phyloP scores from a whole-genome alignment of 768 basidiomycete species.

The Lactifluus volemus region DNA sequence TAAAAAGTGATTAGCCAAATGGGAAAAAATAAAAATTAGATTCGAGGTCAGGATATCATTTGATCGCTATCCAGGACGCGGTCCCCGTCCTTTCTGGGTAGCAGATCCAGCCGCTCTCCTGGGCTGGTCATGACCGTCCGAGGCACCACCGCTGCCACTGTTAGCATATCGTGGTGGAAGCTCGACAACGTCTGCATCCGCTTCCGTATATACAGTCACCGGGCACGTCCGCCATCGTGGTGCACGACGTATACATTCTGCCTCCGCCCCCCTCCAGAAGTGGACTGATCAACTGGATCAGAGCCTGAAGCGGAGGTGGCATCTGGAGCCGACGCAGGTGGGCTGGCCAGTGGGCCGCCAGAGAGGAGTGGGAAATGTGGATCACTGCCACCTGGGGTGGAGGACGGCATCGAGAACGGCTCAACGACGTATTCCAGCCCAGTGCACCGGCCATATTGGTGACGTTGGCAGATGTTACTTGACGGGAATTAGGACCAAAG shows the following conservation, averaged over 20 bases:
- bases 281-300: background rate
- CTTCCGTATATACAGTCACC: constrained; percentile 47
- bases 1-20: background rate
- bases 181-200: constrained; percentile 51
- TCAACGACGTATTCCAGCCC: constrained; percentile 16
- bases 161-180: constrained; percentile 44
- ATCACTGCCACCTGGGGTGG: background rate
- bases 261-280: background rate
- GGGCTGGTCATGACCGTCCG: background rate
- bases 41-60: background rate
- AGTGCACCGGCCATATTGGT: background rate
- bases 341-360: background rate
- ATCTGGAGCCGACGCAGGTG: background rate
- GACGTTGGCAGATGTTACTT: background rate
- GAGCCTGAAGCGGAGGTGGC: constrained; percentile 8
- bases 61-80: background rate
- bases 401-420: constrained; percentile 15
- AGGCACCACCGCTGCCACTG: background rate
- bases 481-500: background rate
- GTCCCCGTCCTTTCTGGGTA: constrained; percentile 9
- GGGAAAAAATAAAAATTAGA: background rate
- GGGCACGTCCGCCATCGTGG: constrained; percentile 52
- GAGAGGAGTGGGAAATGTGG: constrained; percentile 1
- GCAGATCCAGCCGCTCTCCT: background rate
- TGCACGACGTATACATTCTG: constrained; percentile 49